Base-by-base conservation (phyloP, 306 rosid genomes). In the Canavalia gladiata region DNA sequence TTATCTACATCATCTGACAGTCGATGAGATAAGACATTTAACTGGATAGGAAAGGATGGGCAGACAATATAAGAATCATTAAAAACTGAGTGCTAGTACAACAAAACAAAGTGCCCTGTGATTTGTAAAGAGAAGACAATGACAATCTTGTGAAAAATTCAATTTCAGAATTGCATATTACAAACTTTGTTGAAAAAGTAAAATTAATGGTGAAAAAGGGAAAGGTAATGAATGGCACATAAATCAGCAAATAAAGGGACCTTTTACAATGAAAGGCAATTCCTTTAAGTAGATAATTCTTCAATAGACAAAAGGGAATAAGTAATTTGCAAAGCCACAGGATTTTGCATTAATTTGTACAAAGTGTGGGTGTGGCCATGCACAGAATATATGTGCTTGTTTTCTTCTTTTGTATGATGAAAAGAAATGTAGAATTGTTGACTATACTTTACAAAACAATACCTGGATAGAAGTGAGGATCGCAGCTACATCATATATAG, bases 401-500 rank as follows among this genome's bases (percentile, higher is more conserved):
- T 63, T 11, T 69, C 75, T 75, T 75, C 34, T 46, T 42, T 34
- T 4, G 35, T 34, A n/a, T 59, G 2, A 74, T 39, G 50, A 54
- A 68, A 52, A 78, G 4, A 60, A 56, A 13, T 58, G 7, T 68
- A 69, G 56, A 80, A 43, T 64, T 77, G 71, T 64, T 12, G 47
- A 68, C n/a, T 8, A 39, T 30, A 49, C 25, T 78, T 72, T 50
- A 62, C 37, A 30, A 78, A 2, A 50, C 10, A 30, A 45, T 82
- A 86, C 92, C 92, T 89, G 92, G 75, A 89, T 89, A 72, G 92
- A 89, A 29, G 92, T 89, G 80, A 89, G 90, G 47, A 89, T 89
- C 13, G 92, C 92, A 59, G 92, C 92, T 51, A 89, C 92, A 84
- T 89, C 92, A 63, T 89, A 89, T 79, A 89, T 89, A 49, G 92